Base-by-base conservation (phyloP, 73 alveolate species). In the Blepharisma stoltei region DNA sequence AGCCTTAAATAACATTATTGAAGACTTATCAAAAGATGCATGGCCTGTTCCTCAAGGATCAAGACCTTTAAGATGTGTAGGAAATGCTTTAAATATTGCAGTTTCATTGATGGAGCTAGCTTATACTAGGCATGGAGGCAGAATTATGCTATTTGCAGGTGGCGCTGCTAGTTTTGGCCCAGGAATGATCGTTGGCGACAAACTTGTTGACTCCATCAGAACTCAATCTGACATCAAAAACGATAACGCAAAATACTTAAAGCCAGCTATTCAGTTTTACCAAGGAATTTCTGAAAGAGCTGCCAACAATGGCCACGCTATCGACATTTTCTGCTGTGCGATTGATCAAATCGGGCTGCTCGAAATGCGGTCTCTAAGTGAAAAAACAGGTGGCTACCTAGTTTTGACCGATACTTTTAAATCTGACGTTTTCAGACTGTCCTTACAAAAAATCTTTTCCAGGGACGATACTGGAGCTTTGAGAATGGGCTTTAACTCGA, bases 141-240 rank as follows among this genome's bases (percentile, higher is more conserved):
- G 98, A 75, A 86, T 96, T 21, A 90, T 94, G 78, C 90, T 82
- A 54, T 68, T 67, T 55, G 81, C 92, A 79, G 99, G 99, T 14
- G 99, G 99, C n/a, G 95, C 98, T 6, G 97, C 96, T 27, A 94
- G 99, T 1, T 84, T 85, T 65, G 99, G 99, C 6, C 99, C 98
- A 21, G 99, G 99, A 37, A 90, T 88, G 91, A 90, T 96, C 6
- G 98, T 96, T 18, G 91, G 95, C 18, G 86, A 90, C 37, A 88
- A 89, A 50, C 80, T 85, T 54, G 91, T 84, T 65, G 97, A 92
- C 75, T 83, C 94, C 11, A 89, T 89, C 37, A 79, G 97, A 79
- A 88, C 93, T 65, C 88, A 86, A 78, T 83, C 88, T 27, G 97
- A 92, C 89, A 83, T 92, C 50, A 37, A 80, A 80, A 93, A 94